Evolutionary conservation across 164 flowering plant species (phyloP).

Genomic region (Akebia trifoliata): DNA sequence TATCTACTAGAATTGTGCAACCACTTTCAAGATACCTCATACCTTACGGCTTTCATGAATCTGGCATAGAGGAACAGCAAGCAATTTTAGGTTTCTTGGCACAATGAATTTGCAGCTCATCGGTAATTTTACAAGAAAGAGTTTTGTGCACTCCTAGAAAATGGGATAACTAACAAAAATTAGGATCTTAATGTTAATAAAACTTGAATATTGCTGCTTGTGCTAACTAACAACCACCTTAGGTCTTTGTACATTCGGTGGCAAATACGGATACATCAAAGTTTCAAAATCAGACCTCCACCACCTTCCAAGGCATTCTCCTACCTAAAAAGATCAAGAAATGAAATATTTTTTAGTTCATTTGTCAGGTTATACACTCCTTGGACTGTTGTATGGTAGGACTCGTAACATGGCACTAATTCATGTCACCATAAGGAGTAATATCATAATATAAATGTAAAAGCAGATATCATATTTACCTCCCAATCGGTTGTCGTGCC

Average conservation of each 20-base stretch:
- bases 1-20: neutral
- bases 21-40: neutral
- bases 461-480: conserved; percentile 32
- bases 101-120: conserved; percentile 43
- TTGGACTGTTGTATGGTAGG: too few relatives aligned
- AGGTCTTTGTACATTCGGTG: conserved; percentile 46
- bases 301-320: conserved; percentile 86
- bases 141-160: conserved; percentile 70
- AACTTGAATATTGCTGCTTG: conserved; percentile 3
- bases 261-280: conserved; percentile 46
- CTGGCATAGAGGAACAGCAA: conserved; percentile 68
- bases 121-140: conserved; percentile 67
- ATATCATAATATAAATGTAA: neutral
- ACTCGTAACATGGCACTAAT: too few relatives aligned
- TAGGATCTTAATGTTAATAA: neutral
- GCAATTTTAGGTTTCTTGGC: conserved; percentile 57
- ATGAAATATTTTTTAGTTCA: neutral
- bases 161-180: neutral
- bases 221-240: conserved; percentile 47
- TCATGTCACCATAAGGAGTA: neutral
- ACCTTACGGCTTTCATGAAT: conserved; percentile 65
- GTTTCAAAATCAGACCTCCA: conserved; percentile 78
- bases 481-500: conserved; percentile 44
- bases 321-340: conserved; percentile 42
- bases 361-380: too few relatives aligned